Conservation (phyloP, 2,329 filamentous ascomycete genomes). For the Acrodontium crateriforme region DNA sequence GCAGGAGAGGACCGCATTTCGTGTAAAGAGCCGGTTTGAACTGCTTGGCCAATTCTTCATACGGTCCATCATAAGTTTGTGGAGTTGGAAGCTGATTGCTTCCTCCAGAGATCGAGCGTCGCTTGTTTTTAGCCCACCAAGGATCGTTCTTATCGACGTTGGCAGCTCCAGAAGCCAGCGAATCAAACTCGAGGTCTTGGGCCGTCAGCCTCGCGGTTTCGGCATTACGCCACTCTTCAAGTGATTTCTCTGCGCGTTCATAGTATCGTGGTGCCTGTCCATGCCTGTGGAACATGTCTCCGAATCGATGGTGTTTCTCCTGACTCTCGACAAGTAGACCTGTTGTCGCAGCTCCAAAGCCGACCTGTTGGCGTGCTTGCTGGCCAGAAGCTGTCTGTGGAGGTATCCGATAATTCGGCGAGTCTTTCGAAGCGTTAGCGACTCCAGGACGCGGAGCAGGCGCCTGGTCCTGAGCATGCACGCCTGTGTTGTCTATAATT, state of each 20-base stretch:
- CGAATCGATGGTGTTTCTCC: constrained; percentile 20
- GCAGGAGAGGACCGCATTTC: constrained; percentile 77
- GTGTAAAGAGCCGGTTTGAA: constrained; percentile 78
- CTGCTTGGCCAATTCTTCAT: constrained; percentile 49
- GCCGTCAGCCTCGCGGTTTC: constrained; percentile 25
- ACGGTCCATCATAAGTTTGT: constrained; percentile 46
- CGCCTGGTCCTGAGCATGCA: constrained; percentile 24
- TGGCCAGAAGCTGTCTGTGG: constrained; percentile 24
- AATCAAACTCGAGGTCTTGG: constrained; percentile 31
- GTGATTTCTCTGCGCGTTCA: constrained; percentile 38
- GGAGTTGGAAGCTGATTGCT: constrained; percentile 18
- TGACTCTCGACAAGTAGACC: constrained; percentile 9
- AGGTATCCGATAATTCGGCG: constrained; percentile 21
- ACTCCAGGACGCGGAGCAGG: constrained; percentile 19
- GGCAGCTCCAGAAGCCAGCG: constrained; percentile 6
- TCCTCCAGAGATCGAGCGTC: constrained; percentile 10
- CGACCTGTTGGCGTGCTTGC: constrained; percentile 26
- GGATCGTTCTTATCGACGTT: constrained; percentile 25
- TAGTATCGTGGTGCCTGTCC: constrained; percentile 37
- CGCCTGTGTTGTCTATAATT: constrained; percentile 19
- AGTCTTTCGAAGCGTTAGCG: constrained; percentile 11
- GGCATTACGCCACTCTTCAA: constrained; percentile 42
- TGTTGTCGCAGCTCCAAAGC: constrained; percentile 22
- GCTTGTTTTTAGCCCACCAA: constrained; percentile 56
- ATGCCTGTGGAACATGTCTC: constrained; percentile 28